Percentiles rank a stretch among this genome's conserved stretches.
phyloP scores from a whole-genome alignment of 176 grass and related monocot genomes.

The Luzula sylvatica region DNA sequence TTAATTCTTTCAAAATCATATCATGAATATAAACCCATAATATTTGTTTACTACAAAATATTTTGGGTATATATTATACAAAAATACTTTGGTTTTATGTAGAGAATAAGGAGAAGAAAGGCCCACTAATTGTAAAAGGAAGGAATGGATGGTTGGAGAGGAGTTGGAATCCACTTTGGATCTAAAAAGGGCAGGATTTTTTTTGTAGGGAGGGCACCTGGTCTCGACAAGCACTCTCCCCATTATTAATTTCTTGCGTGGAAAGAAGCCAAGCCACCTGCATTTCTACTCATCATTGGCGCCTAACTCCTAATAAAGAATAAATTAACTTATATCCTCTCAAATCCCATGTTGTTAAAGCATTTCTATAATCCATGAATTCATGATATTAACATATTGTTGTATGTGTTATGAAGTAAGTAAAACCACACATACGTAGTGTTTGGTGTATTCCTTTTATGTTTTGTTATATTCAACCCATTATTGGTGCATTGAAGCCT shows the following conservation, averaged over 20 bases:
- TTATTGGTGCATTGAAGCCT: neutral
- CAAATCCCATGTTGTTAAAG: neutral
- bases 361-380: neutral
- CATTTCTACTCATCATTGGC: conserved; percentile 28
- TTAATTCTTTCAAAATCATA: no score
- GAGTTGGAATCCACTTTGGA: conserved; percentile 34
- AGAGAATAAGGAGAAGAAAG: neutral
- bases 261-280: conserved; percentile 23
- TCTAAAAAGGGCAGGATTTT: neutral
- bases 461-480: neutral
- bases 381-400: neutral
- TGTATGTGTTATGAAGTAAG: neutral
- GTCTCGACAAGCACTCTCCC: conserved; percentile 15
- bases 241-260: conserved; percentile 18
- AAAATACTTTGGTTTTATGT: no score
- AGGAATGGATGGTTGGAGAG: conserved; percentile 3
- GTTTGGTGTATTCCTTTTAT: neutral
- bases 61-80: no score
- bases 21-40: no score
- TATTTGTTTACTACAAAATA: no score
- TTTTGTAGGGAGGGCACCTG: neutral
- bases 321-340: neutral
- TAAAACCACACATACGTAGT: no score
- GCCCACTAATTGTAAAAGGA: neutral
- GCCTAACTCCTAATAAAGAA: conserved; percentile 19